These are phyloP conservation scores for Nitzschia sp. DNA, from an alignment of 108 stramenopile species.

Conservation along the genomic window DNA sequence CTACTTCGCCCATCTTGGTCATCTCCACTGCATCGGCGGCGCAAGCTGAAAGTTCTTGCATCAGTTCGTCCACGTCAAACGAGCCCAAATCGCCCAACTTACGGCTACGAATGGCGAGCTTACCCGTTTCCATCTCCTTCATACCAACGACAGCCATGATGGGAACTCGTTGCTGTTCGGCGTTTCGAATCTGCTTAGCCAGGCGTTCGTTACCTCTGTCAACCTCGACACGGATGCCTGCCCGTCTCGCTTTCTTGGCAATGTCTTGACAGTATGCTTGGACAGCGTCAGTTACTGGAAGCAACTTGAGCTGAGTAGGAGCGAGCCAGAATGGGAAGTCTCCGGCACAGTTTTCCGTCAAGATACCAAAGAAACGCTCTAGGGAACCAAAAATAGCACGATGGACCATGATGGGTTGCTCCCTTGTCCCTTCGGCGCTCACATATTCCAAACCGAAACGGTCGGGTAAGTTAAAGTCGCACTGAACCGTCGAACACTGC, in stretches of 20 bases:
- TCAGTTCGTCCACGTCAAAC: conserved; percentile 72
- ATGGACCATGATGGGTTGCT: conserved; percentile 94
- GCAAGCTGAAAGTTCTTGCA: conserved; percentile 65
- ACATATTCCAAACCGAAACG: conserved; percentile 94
- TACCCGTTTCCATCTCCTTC: conserved; percentile 88
- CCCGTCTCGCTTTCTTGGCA: conserved; percentile 65
- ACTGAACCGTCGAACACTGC: conserved; percentile 99
- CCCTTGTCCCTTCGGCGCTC: conserved; percentile 72
- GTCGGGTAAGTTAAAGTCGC: conserved; percentile 98
- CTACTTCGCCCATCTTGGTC: conserved; percentile 62
- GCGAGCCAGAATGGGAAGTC: conserved; percentile 97
- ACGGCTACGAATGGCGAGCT: conserved; percentile 84
- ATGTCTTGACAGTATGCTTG: conserved; percentile 88
- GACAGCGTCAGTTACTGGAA: conserved; percentile 95
- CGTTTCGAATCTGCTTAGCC: conserved; percentile 97
- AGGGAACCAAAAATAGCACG: conserved; percentile 98
- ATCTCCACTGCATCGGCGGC: conserved; percentile 72
- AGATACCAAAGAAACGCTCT: conserved; percentile 97
- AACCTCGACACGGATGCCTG: conserved; percentile 91
- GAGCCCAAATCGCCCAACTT: conserved; percentile 89
- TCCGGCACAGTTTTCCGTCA: conserved; percentile 94
- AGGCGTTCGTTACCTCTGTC: conserved; percentile 89
- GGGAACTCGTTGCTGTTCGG: conserved; percentile 91
- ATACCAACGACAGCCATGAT: conserved; percentile 94
- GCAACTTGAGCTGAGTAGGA: conserved; percentile 89